Evolutionary conservation across 257 asterid species (phyloP).

Genomic region (Scutellaria minor): DNA sequence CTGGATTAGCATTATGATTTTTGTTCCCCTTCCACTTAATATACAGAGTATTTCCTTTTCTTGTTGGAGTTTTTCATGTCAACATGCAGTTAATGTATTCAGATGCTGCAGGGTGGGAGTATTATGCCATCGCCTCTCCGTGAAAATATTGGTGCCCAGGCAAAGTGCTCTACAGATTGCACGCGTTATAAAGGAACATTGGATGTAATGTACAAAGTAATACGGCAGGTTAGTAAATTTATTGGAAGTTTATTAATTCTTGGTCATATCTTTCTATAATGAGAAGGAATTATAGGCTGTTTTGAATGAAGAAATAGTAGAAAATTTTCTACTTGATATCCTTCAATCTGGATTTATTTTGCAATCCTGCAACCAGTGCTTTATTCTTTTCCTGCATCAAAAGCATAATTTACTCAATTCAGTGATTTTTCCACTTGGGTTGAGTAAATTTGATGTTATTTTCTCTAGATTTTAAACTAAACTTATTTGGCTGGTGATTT

Average conservation of each 20-base stretch:
- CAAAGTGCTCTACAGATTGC: slow-evolving; percentile 55
- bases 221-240: slow-evolving; percentile 66
- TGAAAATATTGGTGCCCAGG: slow-evolving; percentile 46
- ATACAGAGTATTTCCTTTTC: background rate
- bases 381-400: slow-evolving; percentile 6
- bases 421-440: background rate
- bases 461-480: no score
- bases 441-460: background rate
- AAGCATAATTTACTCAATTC: slow-evolving; percentile 19
- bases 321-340: background rate
- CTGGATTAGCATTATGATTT: slow-evolving; percentile 2
- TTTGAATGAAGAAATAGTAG: background rate
- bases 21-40: background rate
- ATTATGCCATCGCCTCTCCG: slow-evolving; percentile 41
- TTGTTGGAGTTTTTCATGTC: background rate
- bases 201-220: slow-evolving; percentile 74
- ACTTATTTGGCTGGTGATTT: background rate
- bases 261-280: slow-evolving; percentile 3
- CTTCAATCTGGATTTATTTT: background rate
- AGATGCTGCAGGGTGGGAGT: slow-evolving; percentile 60
- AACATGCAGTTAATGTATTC: slow-evolving; percentile 28
- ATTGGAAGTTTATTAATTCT: background rate
- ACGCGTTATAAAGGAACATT: slow-evolving; percentile 74
- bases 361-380: background rate
- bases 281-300: background rate